Evolutionary conservation across 306 rosid species (phyloP), one percentile per base, ranked within the genome.

Genomic region (Corylus avellana): DNA sequence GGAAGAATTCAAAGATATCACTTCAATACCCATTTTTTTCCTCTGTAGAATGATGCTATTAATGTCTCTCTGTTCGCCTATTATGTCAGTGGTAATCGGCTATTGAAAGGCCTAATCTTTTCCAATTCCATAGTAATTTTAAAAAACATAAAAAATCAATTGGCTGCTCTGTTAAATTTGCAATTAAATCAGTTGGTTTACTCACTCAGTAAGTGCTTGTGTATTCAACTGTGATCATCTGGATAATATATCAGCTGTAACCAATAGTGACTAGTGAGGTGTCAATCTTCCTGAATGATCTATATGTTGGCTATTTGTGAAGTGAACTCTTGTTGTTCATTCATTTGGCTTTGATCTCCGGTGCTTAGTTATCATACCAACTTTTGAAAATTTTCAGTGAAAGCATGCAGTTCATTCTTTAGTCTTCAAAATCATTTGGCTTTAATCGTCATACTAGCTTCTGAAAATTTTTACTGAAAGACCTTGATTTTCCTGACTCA

Each of bases 1-100:
- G 75, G 80, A 46, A 72, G 67, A 64, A 12, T 17, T 46, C 73
- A 25, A 73, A 39, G 47, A 49, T 70, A 71, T 76, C 46, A 61
- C 49, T 63, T 9, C 42, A 62, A 56, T 63, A 62, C 12, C 64
- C 69, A 72, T n/a, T 58, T 58, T 29, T 58, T 58, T 58, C 64
- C 64, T 7, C 64, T 58, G 12, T 25, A 58, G 64, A 58, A 58
- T 29, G 32, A 29, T 7, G 9, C 32, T 10, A 9, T 20, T 58
- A 58, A 0, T 2, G 32, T 1, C 32, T 57, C 63, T 58, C 29
- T 22, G 64, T 12, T 58, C 12, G 29, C 22, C 39, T 66, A 39
- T 16, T 37, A 8, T 16, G 25, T 66, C 20, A 49, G 49, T 42
- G 72, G 39, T 39, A 17, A 39, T 25, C 3, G 14, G 48, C 11